Conservation (phyloP, 2,329 filamentous ascomycete genomes). For the Verticillium albo-atrum region DNA sequence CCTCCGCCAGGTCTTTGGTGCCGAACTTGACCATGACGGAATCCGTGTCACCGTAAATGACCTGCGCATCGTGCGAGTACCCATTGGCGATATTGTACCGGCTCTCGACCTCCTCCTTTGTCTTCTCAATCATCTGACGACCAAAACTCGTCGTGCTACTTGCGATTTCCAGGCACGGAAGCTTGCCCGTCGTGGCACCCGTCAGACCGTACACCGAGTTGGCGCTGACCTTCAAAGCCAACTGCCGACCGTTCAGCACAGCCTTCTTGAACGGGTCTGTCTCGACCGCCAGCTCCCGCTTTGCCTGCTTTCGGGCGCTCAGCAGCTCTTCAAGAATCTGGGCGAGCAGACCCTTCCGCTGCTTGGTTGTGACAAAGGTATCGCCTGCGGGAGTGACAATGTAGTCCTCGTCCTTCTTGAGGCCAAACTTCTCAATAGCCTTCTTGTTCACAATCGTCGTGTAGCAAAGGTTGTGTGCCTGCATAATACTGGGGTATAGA, state of each 20-base stretch:
- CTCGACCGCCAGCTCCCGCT: conserved; percentile 81
- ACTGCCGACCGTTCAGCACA: conserved; percentile 91
- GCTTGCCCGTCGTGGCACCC: conserved; percentile 90
- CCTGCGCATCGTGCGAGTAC: conserved; percentile 89
- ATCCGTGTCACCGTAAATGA: conserved; percentile 98
- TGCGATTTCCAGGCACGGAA: conserved; percentile 91
- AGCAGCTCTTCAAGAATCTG: conserved; percentile 95
- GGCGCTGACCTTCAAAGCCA: conserved; percentile 93
- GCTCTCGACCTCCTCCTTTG: conserved; percentile 89
- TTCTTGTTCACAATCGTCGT: conserved; percentile 83
- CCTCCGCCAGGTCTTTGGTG: conserved; percentile 76
- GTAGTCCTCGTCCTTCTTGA: conserved; percentile 90
- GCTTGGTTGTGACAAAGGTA: conserved; percentile 81
- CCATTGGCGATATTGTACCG: conserved; percentile 91
- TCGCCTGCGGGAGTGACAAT: conserved; percentile 95
- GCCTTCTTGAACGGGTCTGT: conserved; percentile 97
- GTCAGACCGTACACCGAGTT: conserved; percentile 98
- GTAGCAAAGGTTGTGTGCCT: conserved; percentile 97
- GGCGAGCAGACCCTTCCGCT: conserved; percentile 85
- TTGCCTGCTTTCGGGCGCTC: conserved; percentile 88
- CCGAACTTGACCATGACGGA: conserved; percentile 99
- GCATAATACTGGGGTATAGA: conserved; percentile 97
- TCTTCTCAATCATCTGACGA: conserved; percentile 98
- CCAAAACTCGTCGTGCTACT: conserved; percentile 97
- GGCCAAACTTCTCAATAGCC: conserved; percentile 67